Evolutionary conservation across 331 rosid genomes (phyloP).

Genomic region (Malus hybrid): DNA sequence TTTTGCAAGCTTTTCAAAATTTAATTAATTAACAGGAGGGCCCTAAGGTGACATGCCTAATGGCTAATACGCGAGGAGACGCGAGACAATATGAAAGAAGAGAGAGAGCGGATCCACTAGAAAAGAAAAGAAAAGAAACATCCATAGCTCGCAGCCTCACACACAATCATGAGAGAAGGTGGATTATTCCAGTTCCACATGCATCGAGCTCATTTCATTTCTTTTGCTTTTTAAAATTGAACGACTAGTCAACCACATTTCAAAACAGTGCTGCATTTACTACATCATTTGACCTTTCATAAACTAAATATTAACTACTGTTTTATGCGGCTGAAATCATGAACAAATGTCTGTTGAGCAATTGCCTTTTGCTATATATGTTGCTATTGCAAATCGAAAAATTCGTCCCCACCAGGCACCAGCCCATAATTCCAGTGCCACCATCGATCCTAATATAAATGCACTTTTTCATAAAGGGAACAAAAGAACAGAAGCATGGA

Average conservation of each 20-base stretch:
- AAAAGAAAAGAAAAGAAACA: background rate
- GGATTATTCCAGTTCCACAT: constrained; percentile 25
- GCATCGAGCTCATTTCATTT: constrained; percentile 33
- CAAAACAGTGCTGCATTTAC: too few relatives aligned
- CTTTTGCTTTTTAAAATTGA: background rate
- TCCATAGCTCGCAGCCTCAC: background rate
- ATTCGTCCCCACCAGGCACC: constrained; percentile 33
- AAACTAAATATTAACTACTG: background rate
- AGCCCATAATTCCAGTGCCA: constrained; percentile 15
- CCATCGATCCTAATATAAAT: background rate
- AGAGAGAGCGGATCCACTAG: background rate
- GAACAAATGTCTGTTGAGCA: background rate
- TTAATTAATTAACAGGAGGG: too few relatives aligned
- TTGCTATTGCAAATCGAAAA: background rate
- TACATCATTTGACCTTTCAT: background rate
- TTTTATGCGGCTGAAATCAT: background rate
- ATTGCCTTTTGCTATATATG: background rate
- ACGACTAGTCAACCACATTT: background rate
- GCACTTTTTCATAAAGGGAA: constrained; percentile 25
- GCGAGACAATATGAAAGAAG: too few relatives aligned
- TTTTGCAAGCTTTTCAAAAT: background rate
- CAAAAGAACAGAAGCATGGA: constrained; percentile 14
- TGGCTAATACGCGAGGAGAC: background rate
- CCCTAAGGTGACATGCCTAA: background rate
- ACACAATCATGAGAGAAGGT: constrained; percentile 48